A percentile compares a stretch with the other conserved stretches of the same genome.
phyloP scores from a whole-genome alignment of 345 rosid genomes.

The Lepidium aucheri region DNA sequence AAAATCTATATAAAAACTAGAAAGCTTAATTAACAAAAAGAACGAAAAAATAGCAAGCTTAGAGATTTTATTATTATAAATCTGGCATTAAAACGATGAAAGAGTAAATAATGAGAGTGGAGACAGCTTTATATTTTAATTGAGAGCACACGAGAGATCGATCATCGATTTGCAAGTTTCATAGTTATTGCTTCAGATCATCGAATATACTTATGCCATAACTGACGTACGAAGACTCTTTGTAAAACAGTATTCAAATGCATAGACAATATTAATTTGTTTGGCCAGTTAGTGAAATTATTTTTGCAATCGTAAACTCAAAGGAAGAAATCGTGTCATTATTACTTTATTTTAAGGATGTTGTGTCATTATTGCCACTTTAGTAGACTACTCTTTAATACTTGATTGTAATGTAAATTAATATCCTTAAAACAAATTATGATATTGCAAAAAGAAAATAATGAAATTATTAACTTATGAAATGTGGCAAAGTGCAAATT shows the following conservation, averaged over 20 bases:
- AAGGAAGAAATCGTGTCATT: background rate
- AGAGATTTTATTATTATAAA: too few species aligned
- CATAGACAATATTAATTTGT: background rate
- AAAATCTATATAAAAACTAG: too few species aligned
- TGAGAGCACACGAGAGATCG: background rate
- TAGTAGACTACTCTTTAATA: too few species aligned
- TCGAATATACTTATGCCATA: background rate
- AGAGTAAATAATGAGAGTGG: background rate
- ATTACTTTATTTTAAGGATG: too few species aligned
- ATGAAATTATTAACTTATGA: too few species aligned
- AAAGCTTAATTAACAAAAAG: background rate
- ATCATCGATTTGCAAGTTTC: background rate
- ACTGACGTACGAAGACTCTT: background rate
- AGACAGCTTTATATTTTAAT: background rate
- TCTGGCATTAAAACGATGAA: background rate
- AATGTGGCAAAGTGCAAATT: too few species aligned
- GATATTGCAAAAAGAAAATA: too few species aligned
- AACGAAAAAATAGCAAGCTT: background rate
- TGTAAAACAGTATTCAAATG: background rate
- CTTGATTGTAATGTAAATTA: too few species aligned
- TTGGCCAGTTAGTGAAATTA: too few species aligned
- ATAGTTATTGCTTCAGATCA: background rate
- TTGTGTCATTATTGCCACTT: too few species aligned
- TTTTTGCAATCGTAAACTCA: background rate
- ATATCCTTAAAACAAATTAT: too few species aligned